These are phyloP conservation scores for Funneliformis caledonium DNA, from an alignment of 371 early-diverging fungal genomes.

Conservation along the genomic window DNA sequence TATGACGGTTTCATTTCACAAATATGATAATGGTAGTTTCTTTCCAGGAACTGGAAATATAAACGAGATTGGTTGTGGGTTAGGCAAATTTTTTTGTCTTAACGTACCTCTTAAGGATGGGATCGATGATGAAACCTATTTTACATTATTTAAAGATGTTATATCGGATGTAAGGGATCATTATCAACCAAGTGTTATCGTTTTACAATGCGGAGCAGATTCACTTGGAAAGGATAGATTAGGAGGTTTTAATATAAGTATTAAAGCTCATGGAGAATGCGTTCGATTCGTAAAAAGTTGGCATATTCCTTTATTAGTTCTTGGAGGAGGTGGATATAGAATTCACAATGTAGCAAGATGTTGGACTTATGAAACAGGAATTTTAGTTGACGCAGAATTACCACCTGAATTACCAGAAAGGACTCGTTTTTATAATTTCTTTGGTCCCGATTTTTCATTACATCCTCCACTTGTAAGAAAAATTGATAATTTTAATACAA, in stretches of 20 bases:
- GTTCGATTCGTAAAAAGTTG: constrained; percentile 84
- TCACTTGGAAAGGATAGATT: constrained; percentile 91
- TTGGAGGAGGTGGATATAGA: constrained; percentile 97
- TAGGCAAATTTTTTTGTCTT: constrained; percentile 83
- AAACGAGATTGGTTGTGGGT: constrained; percentile 73
- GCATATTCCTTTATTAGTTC: constrained; percentile 80
- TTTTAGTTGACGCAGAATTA: constrained; percentile 78
- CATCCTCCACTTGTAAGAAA: constrained; percentile 79
- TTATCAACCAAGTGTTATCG: constrained; percentile 84
- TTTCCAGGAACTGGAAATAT: constrained; percentile 94
- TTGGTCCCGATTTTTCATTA: constrained; percentile 84
- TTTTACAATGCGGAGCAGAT: constrained; percentile 97
- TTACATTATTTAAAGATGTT: constrained; percentile 83
- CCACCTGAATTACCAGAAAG: constrained; percentile 73
- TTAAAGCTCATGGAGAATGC: constrained; percentile 90
- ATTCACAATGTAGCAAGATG: constrained; percentile 91
- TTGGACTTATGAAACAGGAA: constrained; percentile 96
- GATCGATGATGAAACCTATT: constrained; percentile 87
- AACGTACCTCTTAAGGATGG: constrained; percentile 94
- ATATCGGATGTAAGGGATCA: constrained; percentile 79
- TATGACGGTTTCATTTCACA: constrained; percentile 94
- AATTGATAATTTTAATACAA: constrained; percentile 91
- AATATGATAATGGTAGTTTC: constrained; percentile 87
- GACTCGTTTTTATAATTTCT: constrained; percentile 68
- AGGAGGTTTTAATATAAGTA: constrained; percentile 90